phyloP scores from a whole-genome alignment of 306 rosid species.

The Lathyrus oleraceus region DNA sequence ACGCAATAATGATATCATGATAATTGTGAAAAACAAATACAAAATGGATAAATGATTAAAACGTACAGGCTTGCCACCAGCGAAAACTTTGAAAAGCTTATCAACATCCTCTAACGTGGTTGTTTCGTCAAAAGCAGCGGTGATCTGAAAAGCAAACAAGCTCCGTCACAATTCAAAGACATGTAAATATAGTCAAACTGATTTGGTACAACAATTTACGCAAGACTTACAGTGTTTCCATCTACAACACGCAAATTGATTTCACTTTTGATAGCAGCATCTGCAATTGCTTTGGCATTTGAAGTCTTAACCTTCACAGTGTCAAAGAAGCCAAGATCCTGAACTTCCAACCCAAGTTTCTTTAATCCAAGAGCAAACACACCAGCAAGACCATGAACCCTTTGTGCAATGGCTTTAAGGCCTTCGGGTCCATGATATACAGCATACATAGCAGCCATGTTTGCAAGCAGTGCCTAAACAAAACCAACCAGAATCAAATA shows the following conservation, averaged over 20 bases:
- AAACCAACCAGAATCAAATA: constrained; percentile 29
- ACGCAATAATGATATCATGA: background rate
- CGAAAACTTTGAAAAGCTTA: constrained; percentile 77
- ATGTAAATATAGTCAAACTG: constrained; percentile 25
- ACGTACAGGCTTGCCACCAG: constrained; percentile 47
- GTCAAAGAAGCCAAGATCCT: constrained; percentile 91
- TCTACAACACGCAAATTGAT: constrained; percentile 80
- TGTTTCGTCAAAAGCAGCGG: constrained; percentile 92
- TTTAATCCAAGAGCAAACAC: constrained; percentile 80
- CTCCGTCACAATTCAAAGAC: constrained; percentile 31
- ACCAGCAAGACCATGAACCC: constrained; percentile 98
- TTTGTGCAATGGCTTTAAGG: constrained; percentile 73
- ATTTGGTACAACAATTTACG: constrained; percentile 16
- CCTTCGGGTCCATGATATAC: constrained; percentile 99
- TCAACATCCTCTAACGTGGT: constrained; percentile 95
- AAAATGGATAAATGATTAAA: background rate
- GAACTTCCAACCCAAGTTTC: constrained; percentile 96
- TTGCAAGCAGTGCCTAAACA: constrained; percentile 90
- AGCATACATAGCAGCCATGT: constrained; percentile 99
- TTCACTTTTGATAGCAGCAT: constrained; percentile 66
- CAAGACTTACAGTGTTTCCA: constrained; percentile 67
- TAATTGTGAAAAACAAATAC: constrained; percentile 12
- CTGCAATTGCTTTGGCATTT: constrained; percentile 72
- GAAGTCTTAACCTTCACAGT: constrained; percentile 79
- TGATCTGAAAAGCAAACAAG: constrained; percentile 64